Evolutionary conservation across 1,284 basidiomycete genomes (phyloP).

Genomic region (Rhodotorula sp.): DNA sequence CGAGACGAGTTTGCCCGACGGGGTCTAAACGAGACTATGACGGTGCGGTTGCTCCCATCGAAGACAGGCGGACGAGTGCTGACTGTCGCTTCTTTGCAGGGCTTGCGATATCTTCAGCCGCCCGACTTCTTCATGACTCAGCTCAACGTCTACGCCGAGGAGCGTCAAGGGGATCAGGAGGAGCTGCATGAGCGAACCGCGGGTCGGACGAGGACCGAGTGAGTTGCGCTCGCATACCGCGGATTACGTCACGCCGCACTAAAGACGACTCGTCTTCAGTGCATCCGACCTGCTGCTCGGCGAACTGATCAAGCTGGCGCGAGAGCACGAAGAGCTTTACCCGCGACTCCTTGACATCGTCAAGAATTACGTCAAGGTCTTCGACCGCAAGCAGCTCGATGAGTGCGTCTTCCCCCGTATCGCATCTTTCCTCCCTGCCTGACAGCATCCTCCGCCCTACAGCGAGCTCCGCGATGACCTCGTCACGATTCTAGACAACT

Average conservation of each 20-base stretch:
- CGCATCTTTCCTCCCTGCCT: conserved; percentile 53
- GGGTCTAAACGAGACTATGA: conserved; percentile 76
- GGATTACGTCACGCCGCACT: background rate
- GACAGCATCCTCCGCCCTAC: conserved; percentile 5
- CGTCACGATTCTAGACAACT: conserved; percentile 63
- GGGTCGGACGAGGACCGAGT: conserved; percentile 23
- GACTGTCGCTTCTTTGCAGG: conserved; percentile 51
- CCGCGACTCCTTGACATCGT: conserved; percentile 49
- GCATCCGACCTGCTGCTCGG: conserved; percentile 19
- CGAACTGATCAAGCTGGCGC: conserved; percentile 34
- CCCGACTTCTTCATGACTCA: conserved; percentile 71
- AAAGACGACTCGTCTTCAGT: background rate
- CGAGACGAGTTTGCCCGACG: conserved; percentile 75
- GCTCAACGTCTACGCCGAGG: conserved; percentile 75
- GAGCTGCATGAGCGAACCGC: conserved; percentile 56
- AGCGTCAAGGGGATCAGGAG: conserved; percentile 71
- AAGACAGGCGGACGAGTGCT: too few species aligned
- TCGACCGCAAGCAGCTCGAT: conserved; percentile 60
- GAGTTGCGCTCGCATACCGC: background rate
- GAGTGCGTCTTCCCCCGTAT: conserved; percentile 55
- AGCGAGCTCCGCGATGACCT: conserved; percentile 65
- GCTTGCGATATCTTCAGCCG: conserved; percentile 69
- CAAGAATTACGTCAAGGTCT: conserved; percentile 57
- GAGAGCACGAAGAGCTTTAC: conserved; percentile 46
- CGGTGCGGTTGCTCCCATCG: too few species aligned